Conservation (phyloP, 352 stramenopile species). For the Paralagenidium karlingii region DNA sequence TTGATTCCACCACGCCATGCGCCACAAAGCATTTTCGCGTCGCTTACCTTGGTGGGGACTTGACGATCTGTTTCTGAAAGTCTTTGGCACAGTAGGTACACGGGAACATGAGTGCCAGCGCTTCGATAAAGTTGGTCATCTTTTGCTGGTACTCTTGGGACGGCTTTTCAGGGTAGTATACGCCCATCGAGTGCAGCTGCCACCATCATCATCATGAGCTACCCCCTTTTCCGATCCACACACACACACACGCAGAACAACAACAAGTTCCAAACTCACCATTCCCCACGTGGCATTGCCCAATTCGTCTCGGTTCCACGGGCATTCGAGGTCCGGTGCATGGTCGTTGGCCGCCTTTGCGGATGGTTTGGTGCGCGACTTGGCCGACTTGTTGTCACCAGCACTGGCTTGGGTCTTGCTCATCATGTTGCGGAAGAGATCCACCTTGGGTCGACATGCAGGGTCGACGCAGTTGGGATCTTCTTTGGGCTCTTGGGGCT, state of each 20-base stretch:
- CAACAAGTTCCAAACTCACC: conserved; percentile 14
- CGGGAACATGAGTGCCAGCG: conserved; percentile 88
- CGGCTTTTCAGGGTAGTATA: conserved; percentile 95
- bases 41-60: conserved; percentile 81
- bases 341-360: conserved; percentile 4
- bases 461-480: conserved; percentile 80
- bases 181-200: conserved; percentile 88
- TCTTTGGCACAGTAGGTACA: conserved; percentile 91
- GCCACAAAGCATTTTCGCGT: too few species aligned
- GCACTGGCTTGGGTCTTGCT: too few species aligned
- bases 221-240: not conserved
- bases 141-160: conserved; percentile 81
- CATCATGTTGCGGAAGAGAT: conserved; percentile 71
- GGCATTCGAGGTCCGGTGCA: conserved; percentile 42
- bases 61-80: conserved; percentile 90
- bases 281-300: conserved; percentile 81
- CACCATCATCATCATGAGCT: not conserved
- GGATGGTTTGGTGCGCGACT: not conserved
- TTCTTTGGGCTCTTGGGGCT: not conserved
- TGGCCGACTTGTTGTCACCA: conserved; percentile 7
- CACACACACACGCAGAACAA: not conserved
- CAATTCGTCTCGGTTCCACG: conserved; percentile 74
- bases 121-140: conserved; percentile 84
- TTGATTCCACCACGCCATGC: not conserved
- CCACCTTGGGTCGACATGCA: conserved; percentile 75